Percentiles rank a stretch among this genome's conserved stretches.
phyloP scores from a whole-genome alignment of 2,329 filamentous ascomycete genomes.

The Monosporascus sp. region DNA sequence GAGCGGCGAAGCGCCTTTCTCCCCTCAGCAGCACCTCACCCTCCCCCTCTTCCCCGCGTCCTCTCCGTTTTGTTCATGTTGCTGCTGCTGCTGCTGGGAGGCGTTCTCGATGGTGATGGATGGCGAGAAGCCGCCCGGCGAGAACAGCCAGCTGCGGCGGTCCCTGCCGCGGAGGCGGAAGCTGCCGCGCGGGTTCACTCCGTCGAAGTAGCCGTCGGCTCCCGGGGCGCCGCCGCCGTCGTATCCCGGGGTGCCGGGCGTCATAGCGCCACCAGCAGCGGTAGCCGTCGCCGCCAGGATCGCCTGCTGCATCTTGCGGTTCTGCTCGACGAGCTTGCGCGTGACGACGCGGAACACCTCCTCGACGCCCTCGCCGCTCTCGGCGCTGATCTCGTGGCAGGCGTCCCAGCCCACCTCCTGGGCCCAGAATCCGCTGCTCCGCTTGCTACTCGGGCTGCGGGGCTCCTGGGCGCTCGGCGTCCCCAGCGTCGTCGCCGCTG shows the following conservation, averaged over 20 bases:
- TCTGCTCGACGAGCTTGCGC: slow-evolving; percentile 58
- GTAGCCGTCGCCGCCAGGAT: slow-evolving; percentile 49
- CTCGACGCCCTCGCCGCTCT: slow-evolving; percentile 91
- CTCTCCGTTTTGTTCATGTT: slow-evolving; percentile 12
- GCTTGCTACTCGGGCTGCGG: slow-evolving; percentile 56
- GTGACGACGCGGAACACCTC: slow-evolving; percentile 79
- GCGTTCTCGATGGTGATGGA: slow-evolving; percentile 45
- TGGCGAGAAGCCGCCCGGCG: slow-evolving; percentile 44
- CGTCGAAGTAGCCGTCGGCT: slow-evolving; percentile 43
- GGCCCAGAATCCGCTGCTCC: slow-evolving; percentile 77
- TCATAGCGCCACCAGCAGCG: slow-evolving; percentile 30
- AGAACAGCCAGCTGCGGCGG: slow-evolving; percentile 54
- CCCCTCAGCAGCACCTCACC: slow-evolving; percentile 20
- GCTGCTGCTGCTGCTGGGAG: slow-evolving; percentile 19
- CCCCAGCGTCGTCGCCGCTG: slow-evolving; percentile 34
- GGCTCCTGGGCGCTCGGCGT: slow-evolving; percentile 36
- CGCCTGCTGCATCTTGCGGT: slow-evolving; percentile 57
- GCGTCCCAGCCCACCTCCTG: slow-evolving; percentile 95
- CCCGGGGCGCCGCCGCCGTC: slow-evolving; percentile 27
- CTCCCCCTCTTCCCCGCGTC: slow-evolving; percentile 11
- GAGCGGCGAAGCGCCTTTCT: not conserved
- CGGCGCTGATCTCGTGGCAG: slow-evolving; percentile 93
- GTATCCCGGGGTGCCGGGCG: slow-evolving; percentile 43
- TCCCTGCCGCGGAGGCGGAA: slow-evolving; percentile 51
- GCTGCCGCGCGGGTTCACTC: slow-evolving; percentile 40